Base-by-base conservation (phyloP, 2,329 filamentous ascomycete genomes). In the Mycosphaerella sp. region DNA sequence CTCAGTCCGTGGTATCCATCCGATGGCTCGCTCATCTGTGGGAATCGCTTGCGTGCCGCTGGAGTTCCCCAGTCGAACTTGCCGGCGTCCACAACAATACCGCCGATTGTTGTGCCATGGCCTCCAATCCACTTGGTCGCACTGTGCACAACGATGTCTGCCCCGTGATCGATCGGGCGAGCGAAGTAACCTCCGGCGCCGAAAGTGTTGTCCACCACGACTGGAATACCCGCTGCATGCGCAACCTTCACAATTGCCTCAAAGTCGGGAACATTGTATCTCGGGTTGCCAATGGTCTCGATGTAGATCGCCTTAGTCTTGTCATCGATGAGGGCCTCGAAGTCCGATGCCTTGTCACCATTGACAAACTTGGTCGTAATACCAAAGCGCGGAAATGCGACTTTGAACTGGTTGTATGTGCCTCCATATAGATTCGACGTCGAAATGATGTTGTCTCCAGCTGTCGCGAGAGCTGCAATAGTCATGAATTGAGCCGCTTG, bases 51-150 rank as follows among this genome's bases (percentile, higher is more conserved):
- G 48, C 67, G 59, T 6, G 67, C 66, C 6, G 59, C 85, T 68
- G 95, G 73, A 71, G 85, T 85, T 62, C 86, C 88, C 90, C 91
- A 97, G 76, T 95, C 86, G 68, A 96, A 97, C 68, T 89, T 93
- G 64, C 90, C 90, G 59, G 84, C 81, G 73, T 96, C 90, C 58
- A 96, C 76, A 30, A 96, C 79, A 39, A 95, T 79, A 55, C 90
- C 90, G 52, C 79, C 90, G 59, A 96, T 87, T 21, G 90, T 95
- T 36, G 90, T 67, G 55, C 90, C 91, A 70, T 97, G 91, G 37
- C 90, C 90, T 51, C 90, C 90, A 57, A 97, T 96, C 90, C 90
- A 96, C 72, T 96, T 96, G 52, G 90, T 95, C 9, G 89, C 89
- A 35, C 87, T 93, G 77, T 96, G 89, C 18, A 95, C 87, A 46